Evolutionary conservation across 2,329 filamentous ascomycete species (phyloP).

Genomic region (Calonectria ilicicola): DNA sequence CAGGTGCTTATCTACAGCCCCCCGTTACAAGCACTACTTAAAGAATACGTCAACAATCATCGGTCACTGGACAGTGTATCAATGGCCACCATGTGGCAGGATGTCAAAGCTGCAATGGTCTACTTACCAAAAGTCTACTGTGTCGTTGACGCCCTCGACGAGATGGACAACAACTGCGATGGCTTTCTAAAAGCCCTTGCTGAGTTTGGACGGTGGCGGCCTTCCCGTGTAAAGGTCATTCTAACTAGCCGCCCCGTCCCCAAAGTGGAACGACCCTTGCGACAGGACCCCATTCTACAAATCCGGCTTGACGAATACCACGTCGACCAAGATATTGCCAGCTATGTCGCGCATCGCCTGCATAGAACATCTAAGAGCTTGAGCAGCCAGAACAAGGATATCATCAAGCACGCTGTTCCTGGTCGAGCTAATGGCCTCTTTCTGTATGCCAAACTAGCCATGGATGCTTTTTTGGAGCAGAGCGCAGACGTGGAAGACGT

Average conservation of each 20-base stretch:
- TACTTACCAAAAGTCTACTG: slow-evolving; percentile 48
- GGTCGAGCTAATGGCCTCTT: slow-evolving; percentile 28
- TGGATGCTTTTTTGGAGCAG: slow-evolving; percentile 22
- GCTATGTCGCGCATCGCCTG: slow-evolving; percentile 46
- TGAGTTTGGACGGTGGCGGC: slow-evolving; percentile 45
- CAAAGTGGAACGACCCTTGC: slow-evolving; percentile 46
- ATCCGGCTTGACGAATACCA: slow-evolving; percentile 51
- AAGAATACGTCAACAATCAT: slow-evolving; percentile 11
- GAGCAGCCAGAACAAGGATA: slow-evolving; percentile 17
- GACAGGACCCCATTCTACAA: slow-evolving; percentile 38
- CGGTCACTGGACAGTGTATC: slow-evolving; percentile 13
- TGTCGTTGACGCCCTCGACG: slow-evolving; percentile 59
- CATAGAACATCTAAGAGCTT: slow-evolving; percentile 25
- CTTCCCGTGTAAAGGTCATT: slow-evolving; percentile 52
- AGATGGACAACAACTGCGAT: slow-evolving; percentile 54
- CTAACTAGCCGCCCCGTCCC: slow-evolving; percentile 56
- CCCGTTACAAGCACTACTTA: slow-evolving; percentile 41
- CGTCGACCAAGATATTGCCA: slow-evolving; percentile 55
- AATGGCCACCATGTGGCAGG: slow-evolving; percentile 45
- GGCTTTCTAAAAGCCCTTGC: slow-evolving; percentile 49
- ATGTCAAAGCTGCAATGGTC: slow-evolving; percentile 35
- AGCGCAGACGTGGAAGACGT: background rate
- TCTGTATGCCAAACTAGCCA: slow-evolving; percentile 33
- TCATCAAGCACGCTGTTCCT: slow-evolving; percentile 22
- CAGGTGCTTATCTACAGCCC: slow-evolving; percentile 47